Evolutionary conservation across 1,284 basidiomycete genomes (phyloP), one percentile per base, ranked within the genome.

Genomic region (Papiliotrema laurentii): DNA sequence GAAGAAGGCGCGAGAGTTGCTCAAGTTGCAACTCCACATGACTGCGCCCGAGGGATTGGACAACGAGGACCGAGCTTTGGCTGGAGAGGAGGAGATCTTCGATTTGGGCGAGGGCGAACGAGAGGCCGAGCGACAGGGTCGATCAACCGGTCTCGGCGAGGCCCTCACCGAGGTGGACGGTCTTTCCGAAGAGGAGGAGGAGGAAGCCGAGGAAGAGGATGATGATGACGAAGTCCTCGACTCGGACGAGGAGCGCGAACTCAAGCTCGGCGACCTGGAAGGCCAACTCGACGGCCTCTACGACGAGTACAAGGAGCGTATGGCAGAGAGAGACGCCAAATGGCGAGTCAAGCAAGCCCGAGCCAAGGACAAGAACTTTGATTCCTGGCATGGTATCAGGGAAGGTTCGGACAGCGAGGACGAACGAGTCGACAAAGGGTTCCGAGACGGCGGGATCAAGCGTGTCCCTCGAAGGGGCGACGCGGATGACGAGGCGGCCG

Each of bases 21-120:
- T 92, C 70, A 87, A 93, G 55, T 88, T 98, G 81, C 96, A 98
- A 71, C 80, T 98, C 40, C 86, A 90, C 66, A 99, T 99, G 96
- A 91, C 87, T 6, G 91, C 91, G 7, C 96, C 98, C 55, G 92
- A 97, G 56, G 96, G 93, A 70, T 77, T 97, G 61, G 92, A 97
- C 63, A 62, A 62, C 54, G 78, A 77, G 37, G 90, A 94, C 64
- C 75, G 81, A 13, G 79, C 84, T 10, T 77, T 94, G 7, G 79
- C 77, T 18, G 77, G 77, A 47, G 68, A 69, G 47, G 68, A 67
- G 19, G 90, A 96, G 62, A 77, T 94, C 35, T 96, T 96, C 62
- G 89, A 93, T 64, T 79, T 96, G 28, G 81, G 78, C 40, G 77
- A 80, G 38, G 81, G 83, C 13, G 83, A 86, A 66, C 67, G 69